Conservation (phyloP, 2,329 filamentous ascomycete genomes). For the Exophiala aquamarina region DNA sequence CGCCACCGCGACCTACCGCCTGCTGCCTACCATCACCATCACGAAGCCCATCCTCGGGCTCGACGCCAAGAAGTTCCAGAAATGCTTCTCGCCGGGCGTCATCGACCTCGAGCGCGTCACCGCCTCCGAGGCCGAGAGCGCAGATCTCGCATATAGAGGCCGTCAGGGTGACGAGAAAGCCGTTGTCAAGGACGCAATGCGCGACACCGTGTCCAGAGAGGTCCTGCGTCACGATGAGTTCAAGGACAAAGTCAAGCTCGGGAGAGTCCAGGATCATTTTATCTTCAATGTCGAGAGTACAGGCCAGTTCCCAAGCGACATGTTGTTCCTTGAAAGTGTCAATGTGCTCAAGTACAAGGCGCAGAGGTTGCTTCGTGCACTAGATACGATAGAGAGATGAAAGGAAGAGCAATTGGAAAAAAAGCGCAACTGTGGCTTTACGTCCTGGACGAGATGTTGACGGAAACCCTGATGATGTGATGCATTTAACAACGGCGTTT, state of each 20-base stretch:
- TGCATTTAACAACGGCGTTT: constrained; percentile 5
- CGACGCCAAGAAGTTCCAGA: constrained; percentile 84
- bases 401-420: constrained; percentile 18
- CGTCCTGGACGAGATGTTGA: constrained; percentile 33
- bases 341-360: constrained; percentile 85
- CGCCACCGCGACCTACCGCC: constrained; percentile 87
- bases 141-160: constrained; percentile 67
- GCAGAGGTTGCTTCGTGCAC: constrained; percentile 44
- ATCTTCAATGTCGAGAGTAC: constrained; percentile 95
- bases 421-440: constrained; percentile 22
- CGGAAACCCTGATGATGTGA: not conserved
- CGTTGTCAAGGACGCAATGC: constrained; percentile 83
- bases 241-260: constrained; percentile 90
- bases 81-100: constrained; percentile 87
- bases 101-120: constrained; percentile 76
- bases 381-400: constrained; percentile 43
- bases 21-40: constrained; percentile 87
- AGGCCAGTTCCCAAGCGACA: constrained; percentile 91
- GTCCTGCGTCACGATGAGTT: constrained; percentile 90
- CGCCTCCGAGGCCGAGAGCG: constrained; percentile 59
- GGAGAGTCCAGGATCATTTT: constrained; percentile 88
- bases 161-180: constrained; percentile 81
- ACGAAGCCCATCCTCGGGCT: constrained; percentile 76
- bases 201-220: constrained; percentile 92
- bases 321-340: constrained; percentile 87